Percentiles rank a stretch among this genome's conserved stretches.
These are phyloP conservation scores for Udeniomyces megalosporus DNA, from an alignment of 768 basidiomycete species.

Conservation along the genomic window DNA sequence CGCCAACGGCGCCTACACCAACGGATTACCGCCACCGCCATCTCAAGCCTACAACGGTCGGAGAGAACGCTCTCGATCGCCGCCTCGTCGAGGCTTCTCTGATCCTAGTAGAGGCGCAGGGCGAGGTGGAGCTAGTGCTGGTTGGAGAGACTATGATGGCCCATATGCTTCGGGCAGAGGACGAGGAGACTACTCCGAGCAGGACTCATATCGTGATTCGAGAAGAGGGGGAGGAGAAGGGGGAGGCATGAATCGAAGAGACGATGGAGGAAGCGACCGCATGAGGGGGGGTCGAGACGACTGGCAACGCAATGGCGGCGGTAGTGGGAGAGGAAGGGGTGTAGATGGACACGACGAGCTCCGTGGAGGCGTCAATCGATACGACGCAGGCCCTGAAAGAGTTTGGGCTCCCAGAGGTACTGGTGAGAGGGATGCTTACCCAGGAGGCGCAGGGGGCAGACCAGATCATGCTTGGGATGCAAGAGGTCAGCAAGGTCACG, in stretches of 20 bases:
- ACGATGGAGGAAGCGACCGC: neutral
- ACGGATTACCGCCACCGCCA: no score
- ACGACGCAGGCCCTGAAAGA: no score
- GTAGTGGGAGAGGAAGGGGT: neutral
- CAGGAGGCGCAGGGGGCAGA: no score
- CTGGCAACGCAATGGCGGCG: neutral
- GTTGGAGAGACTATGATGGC: neutral
- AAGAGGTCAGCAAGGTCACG: neutral
- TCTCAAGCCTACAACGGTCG: neutral
- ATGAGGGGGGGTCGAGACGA: neutral
- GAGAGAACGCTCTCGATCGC: neutral
- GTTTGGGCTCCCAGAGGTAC: no score
- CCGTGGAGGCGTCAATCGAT: neutral
- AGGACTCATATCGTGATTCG: neutral
- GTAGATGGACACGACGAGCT: neutral
- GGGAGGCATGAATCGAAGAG: neutral
- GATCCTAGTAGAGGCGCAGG: no score
- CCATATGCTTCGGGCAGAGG: neutral
- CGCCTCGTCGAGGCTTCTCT: neutral
- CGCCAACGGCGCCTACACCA: no score
- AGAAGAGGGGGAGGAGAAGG: neutral
- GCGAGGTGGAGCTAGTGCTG: neutral
- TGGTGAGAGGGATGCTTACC: neutral
- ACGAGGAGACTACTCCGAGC: neutral
- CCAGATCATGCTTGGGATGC: neutral